Percentiles rank a stretch among this genome's conserved stretches.
Conservation (phyloP, 352 stramenopile species). For the Phytophthora tubulina region DNA sequence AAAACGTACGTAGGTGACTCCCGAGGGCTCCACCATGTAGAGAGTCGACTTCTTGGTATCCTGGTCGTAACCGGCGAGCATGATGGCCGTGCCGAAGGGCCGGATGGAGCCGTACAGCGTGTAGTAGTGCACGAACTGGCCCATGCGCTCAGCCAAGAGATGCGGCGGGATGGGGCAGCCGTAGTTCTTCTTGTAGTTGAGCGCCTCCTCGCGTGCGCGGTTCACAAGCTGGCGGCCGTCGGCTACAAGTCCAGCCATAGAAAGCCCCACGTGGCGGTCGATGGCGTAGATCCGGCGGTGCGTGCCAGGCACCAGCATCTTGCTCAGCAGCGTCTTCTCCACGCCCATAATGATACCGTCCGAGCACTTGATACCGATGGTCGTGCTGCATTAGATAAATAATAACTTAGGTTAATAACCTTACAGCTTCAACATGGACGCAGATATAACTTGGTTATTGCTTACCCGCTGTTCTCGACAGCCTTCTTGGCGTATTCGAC, state of each 20-base stretch:
- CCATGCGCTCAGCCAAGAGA: constrained; percentile 95
- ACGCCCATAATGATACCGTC: constrained; percentile 98
- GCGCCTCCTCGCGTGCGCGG: constrained; percentile 94
- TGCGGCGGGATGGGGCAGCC: constrained; percentile 93
- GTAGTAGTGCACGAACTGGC: constrained; percentile 99
- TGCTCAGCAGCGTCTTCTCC: constrained; percentile 95
- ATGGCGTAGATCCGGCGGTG: constrained; percentile 92
- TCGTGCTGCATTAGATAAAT: constrained; percentile 74
- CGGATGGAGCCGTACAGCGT: constrained; percentile 97
- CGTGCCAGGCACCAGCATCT: constrained; percentile 93
- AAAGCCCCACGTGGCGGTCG: constrained; percentile 93
- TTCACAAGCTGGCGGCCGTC: constrained; percentile 98
- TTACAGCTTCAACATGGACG: background rate
- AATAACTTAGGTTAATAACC: background rate
- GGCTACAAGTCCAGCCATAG: constrained; percentile 95
- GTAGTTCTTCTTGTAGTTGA: constrained; percentile 98
- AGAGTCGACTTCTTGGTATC: constrained; percentile 92
- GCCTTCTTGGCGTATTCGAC: constrained; percentile 99
- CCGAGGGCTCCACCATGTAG: constrained; percentile 94
- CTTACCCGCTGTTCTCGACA: constrained; percentile 95
- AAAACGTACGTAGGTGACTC: constrained; percentile 84
- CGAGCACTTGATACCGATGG: constrained; percentile 97
- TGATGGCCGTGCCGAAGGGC: constrained; percentile 96
- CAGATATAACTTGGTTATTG: background rate
- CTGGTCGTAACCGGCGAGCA: constrained; percentile 96